A percentile compares a stretch with the other conserved stretches of the same genome.
Conservation (phyloP, 495 filamentous ascomycete genomes). For the Massariosphaeria phaeospora region DNA sequence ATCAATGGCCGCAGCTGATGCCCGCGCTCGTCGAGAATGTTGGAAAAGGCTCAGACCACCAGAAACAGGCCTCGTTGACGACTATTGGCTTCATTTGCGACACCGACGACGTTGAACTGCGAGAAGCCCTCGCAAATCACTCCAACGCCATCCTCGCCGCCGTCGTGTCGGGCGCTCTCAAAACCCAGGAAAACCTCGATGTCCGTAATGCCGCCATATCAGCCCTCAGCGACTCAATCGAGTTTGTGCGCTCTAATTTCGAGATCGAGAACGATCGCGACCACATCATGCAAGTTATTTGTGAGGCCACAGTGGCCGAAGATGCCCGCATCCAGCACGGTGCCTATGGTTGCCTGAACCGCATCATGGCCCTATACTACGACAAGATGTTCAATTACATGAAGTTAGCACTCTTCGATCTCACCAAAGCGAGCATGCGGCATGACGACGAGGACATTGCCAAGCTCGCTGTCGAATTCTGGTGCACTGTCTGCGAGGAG, state of each 20-base stretch:
- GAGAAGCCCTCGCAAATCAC: constrained; percentile 72
- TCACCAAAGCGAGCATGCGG: constrained; percentile 99
- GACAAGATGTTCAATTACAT: constrained; percentile 99
- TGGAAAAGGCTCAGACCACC: constrained; percentile 71
- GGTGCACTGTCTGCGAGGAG: constrained; percentile 99
- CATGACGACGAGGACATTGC: constrained; percentile 94
- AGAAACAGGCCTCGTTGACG: constrained; percentile 90
- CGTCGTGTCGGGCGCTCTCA: constrained; percentile 93
- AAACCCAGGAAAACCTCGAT: constrained; percentile 86
- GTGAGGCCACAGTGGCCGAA: constrained; percentile 90
- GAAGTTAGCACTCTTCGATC: constrained; percentile 97
- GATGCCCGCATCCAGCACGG: constrained; percentile 89
- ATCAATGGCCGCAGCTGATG: constrained; percentile 97
- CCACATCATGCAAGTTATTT: constrained; percentile 99
- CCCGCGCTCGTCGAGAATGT: constrained; percentile 82
- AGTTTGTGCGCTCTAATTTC: constrained; percentile 96
- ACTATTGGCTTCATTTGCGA: constrained; percentile 98
- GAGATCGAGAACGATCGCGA: constrained; percentile 98
- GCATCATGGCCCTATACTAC: constrained; percentile 97
- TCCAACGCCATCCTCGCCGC: constrained; percentile 97
- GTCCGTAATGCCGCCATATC: constrained; percentile 88
- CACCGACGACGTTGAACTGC: constrained; percentile 80
- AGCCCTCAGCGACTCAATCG: constrained; percentile 91
- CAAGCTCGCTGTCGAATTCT: constrained; percentile 97
- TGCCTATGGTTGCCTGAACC: constrained; percentile 93